Base-by-base conservation (phyloP, 371 early-diverging fungal species). In the Mucor saturninus region DNA sequence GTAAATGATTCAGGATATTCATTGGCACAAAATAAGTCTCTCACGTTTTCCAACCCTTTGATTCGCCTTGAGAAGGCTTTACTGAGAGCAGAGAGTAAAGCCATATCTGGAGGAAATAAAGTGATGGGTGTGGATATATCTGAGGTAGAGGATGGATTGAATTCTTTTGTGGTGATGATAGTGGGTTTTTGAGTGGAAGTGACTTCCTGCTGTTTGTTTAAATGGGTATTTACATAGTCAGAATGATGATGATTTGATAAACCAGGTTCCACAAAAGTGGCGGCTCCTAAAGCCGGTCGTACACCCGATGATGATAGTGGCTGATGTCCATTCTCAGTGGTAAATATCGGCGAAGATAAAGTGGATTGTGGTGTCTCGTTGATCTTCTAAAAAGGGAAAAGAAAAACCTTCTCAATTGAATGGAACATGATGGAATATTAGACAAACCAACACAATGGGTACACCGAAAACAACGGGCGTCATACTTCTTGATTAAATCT, bases 1-100 rank as follows among this genome's bases (percentile, higher is more conserved):
- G 75, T 79, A 52, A 81, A 81, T 42, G 75, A 68, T 35, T 75
- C 72, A 7, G 82, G 77, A 54, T 81, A 81, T 43, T 74, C 77
- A n/a, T 75, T 72, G 2, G 77, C 63, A 37, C 79, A 79, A 60
- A 75, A 75, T 5, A 79, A 49, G 29, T 74, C 74, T 29, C 82
- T 56, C 3, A 69, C 67, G 42, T 68, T 54, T 30, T 72, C 68
- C 3, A 75, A 31, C 2, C 57, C 62, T 49, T 50, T 39, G 4
- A 75, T 51, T 11, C 53, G 54, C 30, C 38, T 60, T 14, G 64
- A 35, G 42, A 75, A 72, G 3, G 65, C 67, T 31, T 48, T 62
- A 2, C 62, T 50, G 2, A 75, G 21, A 3, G 62, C 61, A 13
- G 75, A 75, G 5, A 75, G 9, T 4, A 69, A 62, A 45, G 69